A percentile compares a stretch with the other conserved stretches of the same genome.
Conservation (phyloP, 768 basidiomycete species). For the Amanita muscaria region DNA sequence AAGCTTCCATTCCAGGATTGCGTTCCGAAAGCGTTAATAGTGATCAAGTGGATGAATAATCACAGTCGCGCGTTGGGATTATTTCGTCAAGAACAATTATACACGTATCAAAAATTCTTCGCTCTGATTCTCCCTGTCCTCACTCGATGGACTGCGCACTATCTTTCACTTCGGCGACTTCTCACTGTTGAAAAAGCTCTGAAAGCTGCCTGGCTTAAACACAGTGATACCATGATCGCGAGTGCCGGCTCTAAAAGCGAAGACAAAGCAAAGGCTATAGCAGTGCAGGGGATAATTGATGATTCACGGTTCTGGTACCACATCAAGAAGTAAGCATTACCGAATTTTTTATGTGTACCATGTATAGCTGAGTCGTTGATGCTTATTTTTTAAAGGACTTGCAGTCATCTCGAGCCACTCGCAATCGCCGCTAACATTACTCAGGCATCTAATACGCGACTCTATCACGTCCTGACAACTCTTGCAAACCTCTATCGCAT, state of each 20-base stretch:
- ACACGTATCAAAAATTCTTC: slow-evolving; percentile 7
- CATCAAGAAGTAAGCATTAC: slow-evolving; percentile 13
- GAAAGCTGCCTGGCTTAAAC: slow-evolving; percentile 5
- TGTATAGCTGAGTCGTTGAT: slow-evolving; percentile 2
- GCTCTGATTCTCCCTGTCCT: slow-evolving; percentile 24
- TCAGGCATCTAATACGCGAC: slow-evolving; percentile 19
- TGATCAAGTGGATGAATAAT: slow-evolving; percentile 26
- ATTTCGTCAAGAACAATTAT: slow-evolving; percentile 19
- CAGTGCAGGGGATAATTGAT: slow-evolving; percentile 14
- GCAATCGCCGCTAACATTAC: slow-evolving; percentile 28
- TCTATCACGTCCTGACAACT: slow-evolving; percentile 26
- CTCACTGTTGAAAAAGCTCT: slow-evolving; percentile 15
- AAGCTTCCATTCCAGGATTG: slow-evolving; percentile 11
- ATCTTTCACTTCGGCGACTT: slow-evolving; percentile 19
- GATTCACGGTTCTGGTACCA: slow-evolving; percentile 18
- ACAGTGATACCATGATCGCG: slow-evolving; percentile 8
- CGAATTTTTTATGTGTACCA: slow-evolving; percentile 2
- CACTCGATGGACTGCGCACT: slow-evolving; percentile 27
- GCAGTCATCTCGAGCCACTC: slow-evolving; percentile 25
- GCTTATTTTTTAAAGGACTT: slow-evolving; percentile 9
- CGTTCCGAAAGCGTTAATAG: slow-evolving; percentile 13
- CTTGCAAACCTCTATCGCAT: slow-evolving; percentile 22
- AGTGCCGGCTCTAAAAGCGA: slow-evolving; percentile 6
- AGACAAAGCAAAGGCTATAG: slow-evolving; percentile 6
- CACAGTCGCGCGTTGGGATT: slow-evolving; percentile 22